Evolutionary conservation across 2,329 filamentous ascomycete species (phyloP).

Genomic region (Epichloe glyceriae): DNA sequence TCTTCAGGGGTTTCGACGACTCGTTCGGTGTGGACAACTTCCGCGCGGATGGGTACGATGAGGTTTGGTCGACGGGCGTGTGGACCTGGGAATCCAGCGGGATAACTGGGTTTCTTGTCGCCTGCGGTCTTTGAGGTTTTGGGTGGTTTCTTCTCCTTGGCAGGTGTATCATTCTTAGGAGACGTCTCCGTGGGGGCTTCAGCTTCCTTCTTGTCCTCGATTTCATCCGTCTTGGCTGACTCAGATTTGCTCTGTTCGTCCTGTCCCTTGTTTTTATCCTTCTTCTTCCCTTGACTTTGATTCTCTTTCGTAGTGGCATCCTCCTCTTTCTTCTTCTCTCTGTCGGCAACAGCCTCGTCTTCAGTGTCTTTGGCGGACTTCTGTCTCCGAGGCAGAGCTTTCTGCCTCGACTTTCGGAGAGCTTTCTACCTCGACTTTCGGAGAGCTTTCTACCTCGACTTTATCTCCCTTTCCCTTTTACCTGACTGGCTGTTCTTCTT

Average conservation of each 20-base stretch:
- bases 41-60: constrained; percentile 33
- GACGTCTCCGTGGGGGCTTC: not conserved
- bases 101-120: constrained; percentile 13
- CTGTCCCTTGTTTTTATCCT: not conserved
- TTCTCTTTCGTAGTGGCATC: not conserved
- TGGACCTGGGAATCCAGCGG: constrained; percentile 16
- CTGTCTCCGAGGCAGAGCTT: constrained; percentile 10
- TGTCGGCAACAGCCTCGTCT: constrained; percentile 7
- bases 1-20: constrained; percentile 38
- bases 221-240: constrained; percentile 7
- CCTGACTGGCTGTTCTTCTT: constrained; percentile 7
- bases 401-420: constrained; percentile 6
- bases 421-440: constrained; percentile 6
- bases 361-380: constrained; percentile 12
- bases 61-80: constrained; percentile 28
- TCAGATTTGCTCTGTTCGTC: constrained; percentile 7
- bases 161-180: not conserved
- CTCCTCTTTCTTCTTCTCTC: constrained; percentile 6
- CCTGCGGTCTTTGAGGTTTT: constrained; percentile 3
- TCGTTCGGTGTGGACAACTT: constrained; percentile 42
- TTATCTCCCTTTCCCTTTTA: constrained; percentile 10
- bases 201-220: constrained; percentile 3
- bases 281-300: constrained; percentile 8
- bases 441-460: constrained; percentile 7
- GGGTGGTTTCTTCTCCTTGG: constrained; percentile 6